Evolutionary conservation across 371 early-diverging fungal species (phyloP).

Genomic region (Actinomucor elegans): DNA sequence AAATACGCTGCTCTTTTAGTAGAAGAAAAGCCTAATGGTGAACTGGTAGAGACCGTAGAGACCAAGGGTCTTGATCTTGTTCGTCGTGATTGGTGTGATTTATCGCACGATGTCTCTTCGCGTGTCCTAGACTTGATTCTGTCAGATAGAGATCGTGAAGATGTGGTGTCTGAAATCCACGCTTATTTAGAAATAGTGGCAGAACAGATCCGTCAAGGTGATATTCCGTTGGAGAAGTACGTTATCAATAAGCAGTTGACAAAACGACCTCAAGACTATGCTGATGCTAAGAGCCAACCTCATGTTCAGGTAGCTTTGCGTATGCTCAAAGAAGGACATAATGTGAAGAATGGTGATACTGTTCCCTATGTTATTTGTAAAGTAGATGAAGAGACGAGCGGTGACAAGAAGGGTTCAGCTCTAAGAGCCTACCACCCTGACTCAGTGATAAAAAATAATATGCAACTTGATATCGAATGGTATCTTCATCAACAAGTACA

Average conservation of each 20-base stretch:
- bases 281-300: constrained; percentile 88
- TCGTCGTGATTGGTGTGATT: constrained; percentile 97
- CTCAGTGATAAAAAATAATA: constrained; percentile 67
- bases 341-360: constrained; percentile 88
- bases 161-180: constrained; percentile 77
- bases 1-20: constrained; percentile 96
- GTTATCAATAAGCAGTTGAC: constrained; percentile 94
- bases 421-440: constrained; percentile 90
- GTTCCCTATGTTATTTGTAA: constrained; percentile 96
- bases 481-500: constrained; percentile 96
- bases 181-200: constrained; percentile 69
- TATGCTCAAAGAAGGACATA: constrained; percentile 72
- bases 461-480: constrained; percentile 89
- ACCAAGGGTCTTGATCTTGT: constrained; percentile 98
- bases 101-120: constrained; percentile 87
- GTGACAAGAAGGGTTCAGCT: constrained; percentile 58
- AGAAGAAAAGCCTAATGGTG: constrained; percentile 63
- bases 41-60: constrained; percentile 71
- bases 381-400: constrained; percentile 43
- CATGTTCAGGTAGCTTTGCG: constrained; percentile 97
- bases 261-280: constrained; percentile 93
- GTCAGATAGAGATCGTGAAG: constrained; percentile 71
- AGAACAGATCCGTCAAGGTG: constrained; percentile 70
- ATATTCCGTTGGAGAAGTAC: constrained; percentile 82
- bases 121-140: constrained; percentile 81